Evolutionary conservation across 306 rosid genomes (phyloP).

Genomic region (Abrus precatorius): DNA sequence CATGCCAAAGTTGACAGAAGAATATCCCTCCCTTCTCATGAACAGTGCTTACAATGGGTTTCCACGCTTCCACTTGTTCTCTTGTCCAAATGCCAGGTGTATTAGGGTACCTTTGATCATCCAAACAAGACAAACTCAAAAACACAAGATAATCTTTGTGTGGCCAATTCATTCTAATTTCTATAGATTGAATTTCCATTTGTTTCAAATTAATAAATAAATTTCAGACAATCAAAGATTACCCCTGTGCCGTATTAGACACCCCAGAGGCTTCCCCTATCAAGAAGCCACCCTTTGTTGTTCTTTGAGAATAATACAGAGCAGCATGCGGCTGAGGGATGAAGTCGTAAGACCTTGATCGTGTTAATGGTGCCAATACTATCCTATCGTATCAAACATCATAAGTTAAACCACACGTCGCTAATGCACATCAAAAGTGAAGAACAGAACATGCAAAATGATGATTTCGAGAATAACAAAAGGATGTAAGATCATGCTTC

Average conservation of each 20-base stretch:
- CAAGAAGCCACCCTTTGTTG: conserved; percentile 58
- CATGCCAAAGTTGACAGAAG: conserved; percentile 72
- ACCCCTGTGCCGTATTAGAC: conserved; percentile 62
- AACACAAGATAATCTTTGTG: neutral
- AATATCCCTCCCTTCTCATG: conserved; percentile 60
- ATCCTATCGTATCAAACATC: conserved; percentile 29
- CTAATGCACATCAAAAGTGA: neutral
- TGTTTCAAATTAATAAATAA: neutral
- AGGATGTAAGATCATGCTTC: no score
- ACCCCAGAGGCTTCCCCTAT: conserved; percentile 62
- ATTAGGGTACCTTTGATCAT: conserved; percentile 46
- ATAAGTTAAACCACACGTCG: neutral
- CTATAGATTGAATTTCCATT: neutral
- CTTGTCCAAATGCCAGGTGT: conserved; percentile 63
- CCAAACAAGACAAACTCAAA: neutral
- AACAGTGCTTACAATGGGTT: conserved; percentile 62
- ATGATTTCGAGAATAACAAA: neutral
- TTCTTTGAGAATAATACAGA: conserved; percentile 57
- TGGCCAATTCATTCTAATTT: neutral
- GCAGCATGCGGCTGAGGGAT: conserved; percentile 60
- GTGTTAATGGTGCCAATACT: conserved; percentile 54
- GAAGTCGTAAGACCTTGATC: conserved; percentile 56
- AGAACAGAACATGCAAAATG: no score
- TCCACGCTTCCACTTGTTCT: conserved; percentile 64
- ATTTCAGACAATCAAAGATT: neutral